A percentile compares a stretch with the other conserved stretches of the same genome.
These are phyloP conservation scores for Tritrichomonas foetus DNA, from an alignment of 208 protist species.

Conservation along the genomic window DNA sequence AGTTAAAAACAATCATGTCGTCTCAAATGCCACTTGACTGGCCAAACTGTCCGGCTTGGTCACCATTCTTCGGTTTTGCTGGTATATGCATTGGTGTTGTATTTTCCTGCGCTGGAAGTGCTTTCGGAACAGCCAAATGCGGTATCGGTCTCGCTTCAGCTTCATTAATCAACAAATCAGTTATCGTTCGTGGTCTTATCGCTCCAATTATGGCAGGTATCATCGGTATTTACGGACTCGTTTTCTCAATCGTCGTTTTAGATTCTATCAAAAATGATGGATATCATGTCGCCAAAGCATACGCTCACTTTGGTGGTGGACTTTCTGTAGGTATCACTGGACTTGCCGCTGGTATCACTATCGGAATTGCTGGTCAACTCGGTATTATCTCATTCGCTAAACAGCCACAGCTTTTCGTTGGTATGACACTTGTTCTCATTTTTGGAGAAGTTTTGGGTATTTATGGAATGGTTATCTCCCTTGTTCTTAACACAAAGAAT, in stretches of 20 bases:
- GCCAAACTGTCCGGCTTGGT: background rate
- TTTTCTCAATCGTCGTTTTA: background rate
- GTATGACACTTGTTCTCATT: conserved; percentile 26
- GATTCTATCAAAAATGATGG: background rate
- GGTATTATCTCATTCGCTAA: conserved; percentile 31
- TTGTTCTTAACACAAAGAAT: background rate
- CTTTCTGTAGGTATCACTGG: background rate
- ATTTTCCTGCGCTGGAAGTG: background rate
- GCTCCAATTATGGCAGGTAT: conserved; percentile 36
- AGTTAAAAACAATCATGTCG: too few relatives aligned
- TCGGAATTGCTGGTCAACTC: background rate
- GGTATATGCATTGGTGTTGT: background rate
- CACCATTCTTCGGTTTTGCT: background rate
- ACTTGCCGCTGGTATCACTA: background rate
- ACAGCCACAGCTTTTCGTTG: background rate
- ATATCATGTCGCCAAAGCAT: background rate
- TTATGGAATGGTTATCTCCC: conserved; percentile 35
- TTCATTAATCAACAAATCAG: conserved; percentile 9
- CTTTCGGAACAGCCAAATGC: conserved; percentile 11
- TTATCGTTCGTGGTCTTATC: background rate
- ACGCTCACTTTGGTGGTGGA: background rate
- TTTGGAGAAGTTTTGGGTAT: conserved; percentile 33
- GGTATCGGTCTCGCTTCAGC: background rate
- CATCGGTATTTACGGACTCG: conserved; percentile 34
- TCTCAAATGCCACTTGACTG: background rate